phyloP scores from a whole-genome alignment of 1,139 yeast species.

The Sugiyamaella pinicola region DNA sequence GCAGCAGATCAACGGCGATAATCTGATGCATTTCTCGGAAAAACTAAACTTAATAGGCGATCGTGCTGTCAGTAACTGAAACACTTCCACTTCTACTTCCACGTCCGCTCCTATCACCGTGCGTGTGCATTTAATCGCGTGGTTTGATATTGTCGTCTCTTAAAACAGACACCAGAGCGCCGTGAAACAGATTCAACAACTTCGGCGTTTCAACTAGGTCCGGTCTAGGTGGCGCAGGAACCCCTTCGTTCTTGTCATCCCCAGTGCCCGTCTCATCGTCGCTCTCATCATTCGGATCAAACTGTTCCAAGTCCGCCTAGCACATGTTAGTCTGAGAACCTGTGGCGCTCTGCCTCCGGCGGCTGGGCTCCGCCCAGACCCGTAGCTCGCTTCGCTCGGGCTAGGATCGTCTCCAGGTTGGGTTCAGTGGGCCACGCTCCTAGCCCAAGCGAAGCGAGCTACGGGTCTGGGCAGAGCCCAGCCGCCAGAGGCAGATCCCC shows the following conservation, averaged over 20 bases:
- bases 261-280: conserved; percentile 42
- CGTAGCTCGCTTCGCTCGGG: too few relatives aligned
- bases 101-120: too few relatives aligned
- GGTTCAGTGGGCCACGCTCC: not conserved
- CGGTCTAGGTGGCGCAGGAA: conserved; percentile 37
- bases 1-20: not conserved
- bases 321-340: conserved; percentile 59
- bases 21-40: not conserved
- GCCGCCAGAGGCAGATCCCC: conserved; percentile 8
- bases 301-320: conserved; percentile 46
- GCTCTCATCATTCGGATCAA: conserved; percentile 39
- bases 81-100: too few relatives aligned
- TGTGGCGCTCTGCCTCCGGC: too few relatives aligned
- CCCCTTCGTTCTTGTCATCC: conserved; percentile 18
- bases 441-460: not conserved
- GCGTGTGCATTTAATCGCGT: not conserved
- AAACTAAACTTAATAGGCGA: too few relatives aligned
- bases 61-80: too few relatives aligned
- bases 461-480: conserved; percentile 5
- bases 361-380: too few relatives aligned
- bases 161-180: conserved; percentile 24
- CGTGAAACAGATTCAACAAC: conserved; percentile 35
- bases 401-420: too few relatives aligned
- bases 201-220: conserved; percentile 37
- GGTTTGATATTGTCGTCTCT: conserved; percentile 12